Evolutionary conservation across 2,329 filamentous ascomycete genomes (phyloP), one percentile per base, ranked within the genome.

Genomic region (Elsinoe batatas): DNA sequence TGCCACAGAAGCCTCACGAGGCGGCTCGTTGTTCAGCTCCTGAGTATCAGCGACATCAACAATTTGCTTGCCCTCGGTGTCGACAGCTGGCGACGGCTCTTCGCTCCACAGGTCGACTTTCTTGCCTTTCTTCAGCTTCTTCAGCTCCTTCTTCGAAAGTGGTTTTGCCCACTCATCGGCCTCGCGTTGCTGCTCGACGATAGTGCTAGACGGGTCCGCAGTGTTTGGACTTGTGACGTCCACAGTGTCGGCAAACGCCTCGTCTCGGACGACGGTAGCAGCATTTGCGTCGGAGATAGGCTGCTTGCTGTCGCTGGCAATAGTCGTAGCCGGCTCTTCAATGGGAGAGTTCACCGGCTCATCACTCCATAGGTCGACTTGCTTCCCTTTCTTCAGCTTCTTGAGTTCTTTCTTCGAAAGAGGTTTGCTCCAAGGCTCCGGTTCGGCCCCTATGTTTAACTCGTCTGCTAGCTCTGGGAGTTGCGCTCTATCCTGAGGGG

Each of bases 101-200:
- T 54, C 51, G 15, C 13, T 26, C 51, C 51, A 54, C 8, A 44
- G 8, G 32, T 43, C 37, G 17, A 20, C 22, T 36, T 32, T 17
- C 17, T 44, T 49, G n/a, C 22, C 53, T 37, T 50, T 37, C 18
- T 56, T 56, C 17, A 49, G 42, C 49, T 58, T 58, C 20, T 58
- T 56, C 35, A 56, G 56, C 17, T 55, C 54, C 22, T 58, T 58
- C 42, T 58, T 56, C 3, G 57, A 58, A 10, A 56, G 18, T 12
- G 40, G 40, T n/a, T 44, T 44, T 12, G 40, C 30, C 40, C 40
- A n/a, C 26, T 44, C 40, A 4, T 44, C 18, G 3, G 18, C 10
- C n/a, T 44, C 40, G 3, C 20, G 18, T 12, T 15, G 20, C n/a
- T 22, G 18, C 12, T 11, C 17, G 5, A 26, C 5, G 17, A 15